Evolutionary conservation across 805 yeast species (phyloP).

Genomic region (Candida pini): DNA sequence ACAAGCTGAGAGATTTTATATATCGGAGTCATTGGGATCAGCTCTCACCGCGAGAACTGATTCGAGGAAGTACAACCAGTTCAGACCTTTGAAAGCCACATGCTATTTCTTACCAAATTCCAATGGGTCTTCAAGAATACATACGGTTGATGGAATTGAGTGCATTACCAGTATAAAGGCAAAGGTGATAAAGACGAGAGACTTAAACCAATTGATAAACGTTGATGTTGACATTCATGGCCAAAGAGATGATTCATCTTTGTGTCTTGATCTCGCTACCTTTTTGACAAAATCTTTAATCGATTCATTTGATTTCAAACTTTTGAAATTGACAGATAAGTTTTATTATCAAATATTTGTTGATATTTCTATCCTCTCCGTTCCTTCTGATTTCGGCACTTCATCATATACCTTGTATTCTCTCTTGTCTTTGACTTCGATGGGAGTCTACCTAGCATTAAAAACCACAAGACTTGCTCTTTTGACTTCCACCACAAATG

Average conservation of each 20-base stretch:
- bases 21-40: constrained; percentile 68
- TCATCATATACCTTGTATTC: constrained; percentile 68
- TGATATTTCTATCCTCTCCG: constrained; percentile 74
- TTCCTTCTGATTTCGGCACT: constrained; percentile 31
- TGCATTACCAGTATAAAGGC: constrained; percentile 89
- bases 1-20: constrained; percentile 69
- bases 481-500: constrained; percentile 61
- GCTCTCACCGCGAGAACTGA: constrained; percentile 68
- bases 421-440: constrained; percentile 56
- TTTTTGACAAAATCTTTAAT: constrained; percentile 49
- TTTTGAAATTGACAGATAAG: constrained; percentile 60
- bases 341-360: constrained; percentile 73
- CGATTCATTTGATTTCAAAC: constrained; percentile 45
- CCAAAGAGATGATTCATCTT: constrained; percentile 69
- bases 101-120: constrained; percentile 79
- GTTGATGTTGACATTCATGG: constrained; percentile 82
- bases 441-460: constrained; percentile 77
- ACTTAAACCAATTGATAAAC: constrained; percentile 48
- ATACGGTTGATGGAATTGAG: constrained; percentile 86
- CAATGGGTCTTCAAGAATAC: constrained; percentile 86
- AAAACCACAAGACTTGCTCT: constrained; percentile 73
- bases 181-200: constrained; percentile 51
- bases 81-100: constrained; percentile 80
- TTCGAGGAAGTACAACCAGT: constrained; percentile 67
- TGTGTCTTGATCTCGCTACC: constrained; percentile 58